A percentile compares a stretch with the other conserved stretches of the same genome.
Evolutionary conservation across 2,329 filamentous ascomycete species (phyloP).

Genomic region (Raffaelea arxii): DNA sequence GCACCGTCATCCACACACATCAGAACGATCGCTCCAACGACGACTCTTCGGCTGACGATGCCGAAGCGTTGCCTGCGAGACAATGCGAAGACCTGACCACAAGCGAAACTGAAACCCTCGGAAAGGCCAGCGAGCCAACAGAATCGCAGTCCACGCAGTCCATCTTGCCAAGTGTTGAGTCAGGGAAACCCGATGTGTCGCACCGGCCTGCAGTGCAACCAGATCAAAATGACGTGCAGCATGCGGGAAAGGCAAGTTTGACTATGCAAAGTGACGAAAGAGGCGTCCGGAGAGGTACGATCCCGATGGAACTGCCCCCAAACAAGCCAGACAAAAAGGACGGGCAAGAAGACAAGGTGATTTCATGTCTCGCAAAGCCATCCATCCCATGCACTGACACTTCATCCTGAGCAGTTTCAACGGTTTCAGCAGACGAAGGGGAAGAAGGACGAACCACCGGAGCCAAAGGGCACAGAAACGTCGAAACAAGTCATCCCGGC

Average conservation of each 20-base stretch:
- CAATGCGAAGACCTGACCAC: neutral
- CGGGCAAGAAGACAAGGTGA: neutral
- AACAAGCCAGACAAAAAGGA: no score
- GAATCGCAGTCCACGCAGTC: neutral
- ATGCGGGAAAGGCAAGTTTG: neutral
- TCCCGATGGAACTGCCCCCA: neutral
- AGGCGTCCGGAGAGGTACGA: neutral
- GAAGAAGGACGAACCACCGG: no score
- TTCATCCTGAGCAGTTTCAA: no score
- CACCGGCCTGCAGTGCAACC: no score
- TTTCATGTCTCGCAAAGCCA: neutral
- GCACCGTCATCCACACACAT: slow-evolving; percentile 27
- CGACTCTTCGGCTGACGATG: neutral
- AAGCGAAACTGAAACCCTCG: neutral
- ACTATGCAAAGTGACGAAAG: neutral
- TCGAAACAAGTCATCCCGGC: neutral
- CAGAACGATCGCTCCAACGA: neutral
- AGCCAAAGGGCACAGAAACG: neutral
- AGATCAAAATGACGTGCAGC: neutral
- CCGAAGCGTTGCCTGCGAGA: neutral
- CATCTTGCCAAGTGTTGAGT: neutral
- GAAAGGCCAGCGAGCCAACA: neutral
- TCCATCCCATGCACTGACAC: no score
- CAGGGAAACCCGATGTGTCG: neutral
- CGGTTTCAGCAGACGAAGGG: no score